Base-by-base conservation (phyloP, 345 rosid genomes). In the Physaria fendleri region DNA sequence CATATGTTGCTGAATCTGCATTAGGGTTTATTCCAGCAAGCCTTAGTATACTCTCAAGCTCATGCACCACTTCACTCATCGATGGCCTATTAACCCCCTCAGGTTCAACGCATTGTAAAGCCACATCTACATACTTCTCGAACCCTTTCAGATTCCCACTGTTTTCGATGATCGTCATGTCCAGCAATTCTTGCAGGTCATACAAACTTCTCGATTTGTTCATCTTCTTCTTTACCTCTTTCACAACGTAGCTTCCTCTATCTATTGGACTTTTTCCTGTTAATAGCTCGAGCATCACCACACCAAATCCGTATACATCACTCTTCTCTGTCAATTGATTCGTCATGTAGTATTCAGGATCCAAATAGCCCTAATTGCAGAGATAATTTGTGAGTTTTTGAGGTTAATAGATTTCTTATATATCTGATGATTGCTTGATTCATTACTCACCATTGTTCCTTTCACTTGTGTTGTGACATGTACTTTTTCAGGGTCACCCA, bases 311-410 rank as follows among this genome's bases (percentile, higher is more conserved):
- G 10, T 89, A 92, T 17, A 92, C 99, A 56, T 88, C 99, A 10
- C 95, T 88, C 81, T 92, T 92, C 62, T 78, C 99, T 0, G 95
- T 92, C 67, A 92, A 62, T 40, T 81, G 91, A 40, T 84, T 85
- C 3, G 95, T 92, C 91, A 86, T 85, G 80, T 83, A 92, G 51
- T 92, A 92, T 67, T 90, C 97, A 0, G 97, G 95, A 75, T 90
- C 95, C 82, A 87, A 38, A 63, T 87, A 87, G 2, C 95, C 97
- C 97, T 90, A 24, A 40, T 68, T 9, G 37, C 59, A 15, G 0
- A 38, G 0, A 45, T 13, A 39, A n/a, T n/a, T 0, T 40, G n/a
- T 59, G 12, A 59, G 48, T 43, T 30, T n/a, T 22, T 6, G 1
- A 28, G 10, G 2, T 2, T 23, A 3, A 43, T 22, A 6, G 3